Percentiles rank a stretch among this genome's conserved stretches.
Evolutionary conservation across 345 rosid species (phyloP).

Genomic region (Brassica carinata): DNA sequence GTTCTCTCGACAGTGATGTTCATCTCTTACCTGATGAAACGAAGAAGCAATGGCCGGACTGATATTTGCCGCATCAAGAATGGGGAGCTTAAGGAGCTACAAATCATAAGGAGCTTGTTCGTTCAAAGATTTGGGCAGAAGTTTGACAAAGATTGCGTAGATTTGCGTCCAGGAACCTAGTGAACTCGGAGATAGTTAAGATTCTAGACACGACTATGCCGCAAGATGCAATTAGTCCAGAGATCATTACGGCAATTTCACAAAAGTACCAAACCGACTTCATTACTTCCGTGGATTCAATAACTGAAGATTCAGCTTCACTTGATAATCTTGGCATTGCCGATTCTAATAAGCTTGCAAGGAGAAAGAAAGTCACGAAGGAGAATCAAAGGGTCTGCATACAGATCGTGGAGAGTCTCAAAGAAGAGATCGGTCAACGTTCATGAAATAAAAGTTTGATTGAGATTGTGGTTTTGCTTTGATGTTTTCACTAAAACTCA

Average conservation of each 20-base stretch:
- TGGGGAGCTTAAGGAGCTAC: constrained; percentile 46
- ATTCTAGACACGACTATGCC: constrained; percentile 14
- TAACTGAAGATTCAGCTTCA: constrained; percentile 4
- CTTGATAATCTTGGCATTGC: neutral
- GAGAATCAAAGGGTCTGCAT: neutral
- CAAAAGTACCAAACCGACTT: constrained; percentile 1
- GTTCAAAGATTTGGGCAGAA: constrained; percentile 33
- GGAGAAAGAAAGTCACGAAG: neutral
- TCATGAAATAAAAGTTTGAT: constrained; percentile 11
- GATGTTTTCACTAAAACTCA: neutral
- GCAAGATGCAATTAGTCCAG: constrained; percentile 4
- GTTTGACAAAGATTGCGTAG: constrained; percentile 39
- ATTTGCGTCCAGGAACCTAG: constrained; percentile 36
- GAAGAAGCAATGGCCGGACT: constrained; percentile 44
- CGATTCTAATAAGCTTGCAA: neutral
- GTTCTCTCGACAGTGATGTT: constrained; percentile 25
- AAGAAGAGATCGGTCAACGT: constrained; percentile 19
- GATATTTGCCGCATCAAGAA: constrained; percentile 49
- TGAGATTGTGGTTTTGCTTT: neutral
- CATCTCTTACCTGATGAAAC: constrained; percentile 34
- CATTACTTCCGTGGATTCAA: neutral
- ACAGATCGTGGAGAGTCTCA: constrained; percentile 20
- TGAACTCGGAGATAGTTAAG: constrained; percentile 18
- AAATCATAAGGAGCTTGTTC: constrained; percentile 33
- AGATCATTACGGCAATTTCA: neutral